phyloP scores from a whole-genome alignment of 352 stramenopile species.

The Aphanomyces astaci region DNA sequence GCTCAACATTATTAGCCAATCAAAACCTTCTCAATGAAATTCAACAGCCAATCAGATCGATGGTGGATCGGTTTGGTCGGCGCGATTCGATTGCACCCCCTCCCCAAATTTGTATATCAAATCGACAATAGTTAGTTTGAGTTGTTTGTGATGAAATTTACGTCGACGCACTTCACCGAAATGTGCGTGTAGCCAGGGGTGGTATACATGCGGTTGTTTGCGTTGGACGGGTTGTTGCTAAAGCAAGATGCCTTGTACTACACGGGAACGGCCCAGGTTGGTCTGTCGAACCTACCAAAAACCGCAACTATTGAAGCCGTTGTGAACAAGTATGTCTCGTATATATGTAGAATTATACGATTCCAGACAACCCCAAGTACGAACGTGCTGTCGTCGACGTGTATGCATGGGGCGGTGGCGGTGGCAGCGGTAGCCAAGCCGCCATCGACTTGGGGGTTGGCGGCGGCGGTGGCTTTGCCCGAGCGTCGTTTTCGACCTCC shows the following conservation, averaged over 20 bases:
- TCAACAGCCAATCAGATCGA: too few relatives aligned
- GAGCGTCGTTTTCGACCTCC: not conserved
- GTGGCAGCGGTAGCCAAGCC: not conserved
- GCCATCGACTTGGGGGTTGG: not conserved
- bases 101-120: too few relatives aligned
- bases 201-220: not conserved
- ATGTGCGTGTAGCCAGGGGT: not conserved
- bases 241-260: not conserved
- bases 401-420: constrained; percentile 12
- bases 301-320: not conserved
- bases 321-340: too few relatives aligned
- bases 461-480: constrained; percentile 6
- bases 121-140: too few relatives aligned
- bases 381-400: not conserved
- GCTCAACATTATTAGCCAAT: too few relatives aligned
- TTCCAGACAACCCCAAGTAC: not conserved
- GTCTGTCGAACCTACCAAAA: not conserved
- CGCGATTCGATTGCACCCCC: too few relatives aligned
- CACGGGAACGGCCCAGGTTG: not conserved
- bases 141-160: too few relatives aligned
- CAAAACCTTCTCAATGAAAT: too few relatives aligned
- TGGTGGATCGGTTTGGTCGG: too few relatives aligned
- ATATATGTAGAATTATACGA: constrained; percentile 3
- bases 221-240: not conserved
- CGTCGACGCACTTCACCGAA: too few relatives aligned